Conservation (phyloP, 2,329 filamentous ascomycete genomes). For the Drechslerella stenobrocha region DNA sequence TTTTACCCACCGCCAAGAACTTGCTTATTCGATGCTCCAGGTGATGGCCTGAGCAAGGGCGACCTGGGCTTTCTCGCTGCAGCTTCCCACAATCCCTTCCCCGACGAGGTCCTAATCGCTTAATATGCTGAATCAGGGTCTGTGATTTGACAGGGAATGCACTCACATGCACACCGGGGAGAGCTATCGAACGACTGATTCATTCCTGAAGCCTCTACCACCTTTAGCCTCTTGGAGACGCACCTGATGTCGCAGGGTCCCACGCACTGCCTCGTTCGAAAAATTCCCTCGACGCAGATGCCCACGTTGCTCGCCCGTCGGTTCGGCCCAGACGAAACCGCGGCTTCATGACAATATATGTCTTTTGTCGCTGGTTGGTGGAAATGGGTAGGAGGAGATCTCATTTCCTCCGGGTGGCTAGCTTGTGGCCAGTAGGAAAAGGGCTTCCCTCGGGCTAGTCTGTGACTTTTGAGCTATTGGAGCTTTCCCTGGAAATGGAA, state of each 20-base stretch:
- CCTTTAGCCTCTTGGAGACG: constrained; percentile 44
- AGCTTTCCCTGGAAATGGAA: constrained; percentile 48
- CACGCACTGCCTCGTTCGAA: constrained; percentile 19
- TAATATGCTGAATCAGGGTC: constrained; percentile 49
- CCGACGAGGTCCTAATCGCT: constrained; percentile 39
- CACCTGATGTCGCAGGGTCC: constrained; percentile 21
- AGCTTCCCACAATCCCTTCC: constrained; percentile 47
- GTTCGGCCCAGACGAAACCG: background rate
- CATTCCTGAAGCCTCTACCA: constrained; percentile 32
- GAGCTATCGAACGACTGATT: constrained; percentile 9
- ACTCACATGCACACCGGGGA: constrained; percentile 47
- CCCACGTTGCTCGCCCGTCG: background rate
- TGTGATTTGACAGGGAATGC: constrained; percentile 48
- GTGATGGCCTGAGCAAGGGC: constrained; percentile 4
- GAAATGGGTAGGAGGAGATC: constrained; percentile 46
- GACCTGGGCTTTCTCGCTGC: constrained; percentile 44
- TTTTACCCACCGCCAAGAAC: constrained; percentile 1
- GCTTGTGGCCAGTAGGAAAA: constrained; percentile 23
- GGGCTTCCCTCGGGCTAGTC: constrained; percentile 16
- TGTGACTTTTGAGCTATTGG: constrained; percentile 27
- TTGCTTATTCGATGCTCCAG: constrained; percentile 7
- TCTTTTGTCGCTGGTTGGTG: constrained; percentile 41
- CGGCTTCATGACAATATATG: constrained; percentile 8
- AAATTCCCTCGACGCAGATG: constrained; percentile 35
- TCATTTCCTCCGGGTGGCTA: constrained; percentile 44